Evolutionary conservation across 2,329 filamentous ascomycete species (phyloP), one percentile per base, ranked within the genome.

Genomic region (Ilyonectria mors-panacis): DNA sequence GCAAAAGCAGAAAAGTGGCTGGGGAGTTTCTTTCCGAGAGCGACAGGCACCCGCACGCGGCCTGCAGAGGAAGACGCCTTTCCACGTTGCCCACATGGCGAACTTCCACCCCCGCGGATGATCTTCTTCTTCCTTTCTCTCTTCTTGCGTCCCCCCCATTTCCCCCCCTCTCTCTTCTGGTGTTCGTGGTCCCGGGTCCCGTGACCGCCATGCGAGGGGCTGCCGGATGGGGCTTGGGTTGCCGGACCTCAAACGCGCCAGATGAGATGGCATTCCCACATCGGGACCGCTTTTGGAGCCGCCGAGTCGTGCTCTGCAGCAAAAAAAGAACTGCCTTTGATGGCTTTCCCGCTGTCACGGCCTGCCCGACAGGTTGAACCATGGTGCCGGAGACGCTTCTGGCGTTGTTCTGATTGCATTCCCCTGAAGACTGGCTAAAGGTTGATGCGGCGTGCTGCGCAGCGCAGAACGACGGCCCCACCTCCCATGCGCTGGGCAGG

Each of bases 51-150:
- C 59, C 35, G 59, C 59, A 42, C 35, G 59, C 59, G 28, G 53
- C 33, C 45, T 59, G 57, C 57, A 44, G 47, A 51, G 35, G 45
- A 21, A 33, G 56, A 60, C 42, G n/a, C 39, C 10, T 59, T 44
- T 60, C 33, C 56, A 59, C 56, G 57, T 60, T 60, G 63, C 44
- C 45, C 57, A 45, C 55, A 64, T 64, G 48, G 55, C 47, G 26
- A 28, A 39, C 50, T 50, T 50, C 63, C 50, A 48, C 56, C 50
- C 30, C 48, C 50, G 57, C 45, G 33, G 33, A 48, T 19, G 48
- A 33, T 37, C 15, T 35, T 50, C 50, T 44, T 44, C 51, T 42
- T 50, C 42, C 10, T 45, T 56, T 26, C 47, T 45, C 50, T 19
- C 21, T 39, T 42, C 21, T 28, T 39, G 56, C 35, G 8, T 35